Evolutionary conservation across 208 protist genomes (phyloP).

Genomic region (Vickermania ingenoplastis): DNA sequence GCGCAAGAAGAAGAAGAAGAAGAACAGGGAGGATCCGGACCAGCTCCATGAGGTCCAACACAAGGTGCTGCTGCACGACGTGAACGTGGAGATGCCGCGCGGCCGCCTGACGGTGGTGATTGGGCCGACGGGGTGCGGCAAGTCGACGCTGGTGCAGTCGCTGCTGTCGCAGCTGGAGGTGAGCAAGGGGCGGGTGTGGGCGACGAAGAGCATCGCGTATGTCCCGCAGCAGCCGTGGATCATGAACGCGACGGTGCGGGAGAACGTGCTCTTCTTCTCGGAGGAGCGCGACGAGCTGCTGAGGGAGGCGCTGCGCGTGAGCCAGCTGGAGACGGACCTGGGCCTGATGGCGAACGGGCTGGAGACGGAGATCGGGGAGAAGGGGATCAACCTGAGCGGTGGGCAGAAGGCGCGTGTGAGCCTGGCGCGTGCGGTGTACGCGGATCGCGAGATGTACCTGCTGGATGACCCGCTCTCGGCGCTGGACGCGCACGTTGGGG

Average conservation of each 20-base stretch:
- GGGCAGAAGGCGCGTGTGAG: constrained; percentile 83
- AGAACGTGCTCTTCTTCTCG: constrained; percentile 91
- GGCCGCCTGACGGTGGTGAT: constrained; percentile 42
- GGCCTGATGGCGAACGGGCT: constrained; percentile 66
- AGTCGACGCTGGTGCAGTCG: constrained; percentile 57
- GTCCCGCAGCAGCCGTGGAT: constrained; percentile 90
- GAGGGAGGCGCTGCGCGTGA: constrained; percentile 24
- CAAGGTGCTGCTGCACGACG: constrained; percentile 33
- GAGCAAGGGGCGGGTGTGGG: constrained; percentile 18
- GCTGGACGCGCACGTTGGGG: constrained; percentile 85
- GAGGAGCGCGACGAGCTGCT: constrained; percentile 36
- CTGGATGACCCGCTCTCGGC: constrained; percentile 90
- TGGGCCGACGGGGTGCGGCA: constrained; percentile 64
- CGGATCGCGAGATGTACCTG: constrained; percentile 74
- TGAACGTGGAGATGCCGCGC: constrained; percentile 23
- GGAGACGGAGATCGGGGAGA: constrained; percentile 84
- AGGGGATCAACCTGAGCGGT: constrained; percentile 83
- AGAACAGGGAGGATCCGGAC: constrained; percentile 6
- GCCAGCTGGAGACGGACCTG: constrained; percentile 84
- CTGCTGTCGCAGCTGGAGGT: constrained; percentile 34
- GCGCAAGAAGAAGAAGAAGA: not conserved
- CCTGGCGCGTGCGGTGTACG: constrained; percentile 85
- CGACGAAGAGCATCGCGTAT: constrained; percentile 62
- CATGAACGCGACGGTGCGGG: constrained; percentile 83
- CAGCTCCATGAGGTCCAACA: constrained; percentile 16